Conservation (phyloP, 164 flowering plant genomes). For the Vitis cinerea region DNA sequence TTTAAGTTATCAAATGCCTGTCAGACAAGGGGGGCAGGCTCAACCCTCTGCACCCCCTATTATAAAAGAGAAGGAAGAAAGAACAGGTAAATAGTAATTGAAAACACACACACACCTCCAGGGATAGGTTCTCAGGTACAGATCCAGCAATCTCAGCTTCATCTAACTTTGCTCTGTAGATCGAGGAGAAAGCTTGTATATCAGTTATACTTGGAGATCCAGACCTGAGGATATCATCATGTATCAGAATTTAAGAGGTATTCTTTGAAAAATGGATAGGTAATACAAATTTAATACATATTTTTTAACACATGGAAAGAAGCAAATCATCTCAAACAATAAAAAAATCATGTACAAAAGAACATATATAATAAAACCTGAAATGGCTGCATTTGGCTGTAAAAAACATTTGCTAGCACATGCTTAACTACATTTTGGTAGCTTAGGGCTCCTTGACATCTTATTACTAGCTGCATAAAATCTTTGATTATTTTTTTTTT, state of each 20-base stretch:
- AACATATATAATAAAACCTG: too few relatives aligned
- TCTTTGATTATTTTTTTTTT: background rate
- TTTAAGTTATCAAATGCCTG: background rate
- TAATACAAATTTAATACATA: too few relatives aligned
- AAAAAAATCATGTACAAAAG: too few relatives aligned
- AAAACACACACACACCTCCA: conserved; percentile 53
- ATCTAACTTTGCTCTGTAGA: conserved; percentile 59
- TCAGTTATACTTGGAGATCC: conserved; percentile 88
- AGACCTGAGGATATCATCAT: conserved; percentile 45
- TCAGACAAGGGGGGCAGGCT: background rate
- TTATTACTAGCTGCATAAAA: too few relatives aligned
- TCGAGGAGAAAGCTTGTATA: conserved; percentile 68
- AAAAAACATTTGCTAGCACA: too few relatives aligned
- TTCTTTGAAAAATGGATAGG: background rate
- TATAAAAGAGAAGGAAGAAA: background rate
- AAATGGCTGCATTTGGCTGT: too few relatives aligned
- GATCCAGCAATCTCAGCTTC: conserved; percentile 68
- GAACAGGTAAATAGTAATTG: too few relatives aligned
- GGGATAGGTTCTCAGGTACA: conserved; percentile 55
- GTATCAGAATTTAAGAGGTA: background rate
- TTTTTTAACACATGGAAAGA: background rate
- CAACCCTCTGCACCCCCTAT: background rate
- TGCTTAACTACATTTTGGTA: too few relatives aligned
- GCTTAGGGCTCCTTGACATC: too few relatives aligned
- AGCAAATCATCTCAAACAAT: background rate